Evolutionary conservation across 2,329 filamentous ascomycete species (phyloP), one percentile per base, ranked within the genome.

Genomic region (Amauroascus niger): DNA sequence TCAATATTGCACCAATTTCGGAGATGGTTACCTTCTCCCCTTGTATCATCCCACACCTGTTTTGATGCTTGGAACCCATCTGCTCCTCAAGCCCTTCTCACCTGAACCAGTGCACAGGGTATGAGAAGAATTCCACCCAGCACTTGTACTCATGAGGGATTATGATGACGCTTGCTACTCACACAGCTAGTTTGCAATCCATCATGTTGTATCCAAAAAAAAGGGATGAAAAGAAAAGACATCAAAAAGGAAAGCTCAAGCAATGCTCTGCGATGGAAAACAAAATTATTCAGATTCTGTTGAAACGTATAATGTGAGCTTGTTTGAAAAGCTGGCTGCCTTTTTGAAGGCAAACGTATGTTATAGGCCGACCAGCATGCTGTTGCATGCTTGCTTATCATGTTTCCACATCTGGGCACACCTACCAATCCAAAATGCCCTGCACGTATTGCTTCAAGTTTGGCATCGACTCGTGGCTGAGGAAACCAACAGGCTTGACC

Each of bases 401-500:
- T 22, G 41, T 30, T 26, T 20, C n/a, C 32, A 35, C 6, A 35
- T 16, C 6, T 18, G 16, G 6, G 18, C 14, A 18, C 6, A 22
- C 24, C 14, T 11, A 28, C 5, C 20, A 26, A 13, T 35, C 7
- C 16, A 40, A 16, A 28, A 40, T 49, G 13, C 14, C 18, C 1
- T n/a, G 6, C 16, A 33, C 18, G 13, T 51, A 44, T 24, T 13
- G 13, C 5, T 9, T 30, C 2, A 53, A 18, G 18, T 40, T 18
- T 28, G 14, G 14, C 53, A 69, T 61, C 6, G 67, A 66, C 2
- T 49, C n/a, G 1, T 51, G 14, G 4, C 58, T 59, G 2, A 75
- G 63, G 9, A 54, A 57, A 0, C 73, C 72, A 4, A 74, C 58
- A 0, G 71, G 63, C 18, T 68, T 67, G 1, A 72, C 69, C 49